Base-by-base conservation (phyloP, 805 yeast species). In the Candida hispaniensis region DNA sequence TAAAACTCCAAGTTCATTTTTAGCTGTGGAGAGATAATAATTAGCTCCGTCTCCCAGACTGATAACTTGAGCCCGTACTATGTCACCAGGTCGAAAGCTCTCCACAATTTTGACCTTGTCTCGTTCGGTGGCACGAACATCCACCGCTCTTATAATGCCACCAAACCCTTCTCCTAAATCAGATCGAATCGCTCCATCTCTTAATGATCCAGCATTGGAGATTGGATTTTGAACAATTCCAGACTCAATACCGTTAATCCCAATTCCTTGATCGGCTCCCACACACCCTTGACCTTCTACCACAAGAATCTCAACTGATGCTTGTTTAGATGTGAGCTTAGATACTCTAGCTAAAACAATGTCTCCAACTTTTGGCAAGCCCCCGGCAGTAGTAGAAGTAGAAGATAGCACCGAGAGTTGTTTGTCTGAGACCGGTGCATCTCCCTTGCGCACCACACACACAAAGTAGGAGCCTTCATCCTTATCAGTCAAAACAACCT, bases 1-100 rank as follows among this genome's bases (percentile, higher is more conserved):
- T 1, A 91, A 76, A 4, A 91, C 98, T 3, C 99, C 99, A 23
- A 88, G 61, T 49, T 88, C 94, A 54, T 88, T 83, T 43, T 77
- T 65, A 2, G 95, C 93, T 0, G 98, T 91, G 5, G 83, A 70
- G 43, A 91, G 61, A 54, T 86, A 91, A 52, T 86, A 91, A 53
- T 82, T 81, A 12, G 79, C 67, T 6, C 97, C 97, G 56, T 91
- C 98, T 38, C 99, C 99, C 19, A 91, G 60, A 0, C 94, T 81
- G 17, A 74, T 49, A 6, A 86, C 76, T 45, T 67, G 63, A 0
- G 94, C 95, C 42, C 94, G 66, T 2, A 91, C 80, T 34, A 91
- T 71, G 56, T 91, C 99, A 10, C 96, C 96, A 0, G 97, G 97
- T 46, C 70, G 70, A 58, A 76, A 91, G 51, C 85, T 67, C 12